Base-by-base conservation (phyloP, 2,329 filamentous ascomycete genomes). In the Aspergillus proliferans region DNA sequence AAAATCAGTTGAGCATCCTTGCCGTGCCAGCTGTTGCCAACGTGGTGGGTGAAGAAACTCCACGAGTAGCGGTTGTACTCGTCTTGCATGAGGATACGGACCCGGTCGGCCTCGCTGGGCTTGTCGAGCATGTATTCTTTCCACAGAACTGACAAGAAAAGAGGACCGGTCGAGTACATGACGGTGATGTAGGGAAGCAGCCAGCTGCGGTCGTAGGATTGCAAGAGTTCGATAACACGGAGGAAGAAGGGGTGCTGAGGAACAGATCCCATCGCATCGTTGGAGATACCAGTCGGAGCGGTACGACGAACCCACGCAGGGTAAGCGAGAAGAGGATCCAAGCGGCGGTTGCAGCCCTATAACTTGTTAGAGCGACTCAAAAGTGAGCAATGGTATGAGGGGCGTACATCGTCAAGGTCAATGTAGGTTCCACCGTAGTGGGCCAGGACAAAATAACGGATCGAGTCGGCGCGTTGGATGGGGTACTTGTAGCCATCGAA, bases 361-460 rank as follows among this genome's bases (percentile, higher is more conserved):
- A 43, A 43, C 40, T 10, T 38, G 54, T 28, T 43, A 18, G 42
- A 45, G 6, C 18, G 38, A 2, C 1, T 12, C 33, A 4, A 15
- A 10, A 14, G 22, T 19, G 6, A 22, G 6, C n/a, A 34, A 18
- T n/a, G 22, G 3, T 6, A 14, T 15, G 9, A 12, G 34, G 47
- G 33, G 64, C 78, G 41, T 67, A 80, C 79, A 67, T 84, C 83
- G 67, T 93, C 87, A 43, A 92, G 71, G 62, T 93, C 87, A 57
- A 92, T 83, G 68, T 92, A 92, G 48, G 89, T 83, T 38, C 88
- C 88, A 48, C 88, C 88, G 63, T 82, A 91, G 67, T 88, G 81
- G 47, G 83, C 78, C 28, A 93, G 76, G 18, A 90, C 77, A 64
- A 92, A 91, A 71, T 92, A 92, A 45, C 87, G 80, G 59, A 92